phyloP scores from a whole-genome alignment of 495 filamentous ascomycete genomes.

The Daldinia bambusicola region DNA sequence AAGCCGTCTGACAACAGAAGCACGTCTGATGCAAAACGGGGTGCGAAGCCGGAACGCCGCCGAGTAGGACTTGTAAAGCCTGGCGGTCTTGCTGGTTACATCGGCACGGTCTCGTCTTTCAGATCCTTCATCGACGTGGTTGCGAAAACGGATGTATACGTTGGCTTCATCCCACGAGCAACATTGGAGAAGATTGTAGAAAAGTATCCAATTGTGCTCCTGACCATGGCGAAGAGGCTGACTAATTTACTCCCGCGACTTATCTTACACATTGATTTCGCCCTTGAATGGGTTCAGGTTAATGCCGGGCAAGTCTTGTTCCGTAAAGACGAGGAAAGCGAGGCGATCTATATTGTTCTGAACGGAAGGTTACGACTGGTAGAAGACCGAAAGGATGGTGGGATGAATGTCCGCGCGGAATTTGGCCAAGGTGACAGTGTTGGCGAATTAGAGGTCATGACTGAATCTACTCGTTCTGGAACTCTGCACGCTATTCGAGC shows the following conservation, averaged over 20 bases:
- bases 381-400: constrained; percentile 77
- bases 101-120: constrained; percentile 92
- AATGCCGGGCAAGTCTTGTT: constrained; percentile 94
- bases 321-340: constrained; percentile 93
- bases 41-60: constrained; percentile 49
- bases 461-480: constrained; percentile 86
- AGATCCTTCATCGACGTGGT: constrained; percentile 96
- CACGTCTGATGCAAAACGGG: constrained; percentile 32
- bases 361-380: constrained; percentile 89
- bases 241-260: constrained; percentile 90
- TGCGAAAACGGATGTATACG: constrained; percentile 98
- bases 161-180: constrained; percentile 88
- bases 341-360: constrained; percentile 97
- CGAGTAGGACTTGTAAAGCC: constrained; percentile 95
- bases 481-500: constrained; percentile 96
- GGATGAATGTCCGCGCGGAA: constrained; percentile 90
- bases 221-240: constrained; percentile 94
- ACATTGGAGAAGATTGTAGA: constrained; percentile 94
- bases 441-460: constrained; percentile 96
- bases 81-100: constrained; percentile 92
- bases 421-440: constrained; percentile 98
- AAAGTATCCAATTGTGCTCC: constrained; percentile 85
- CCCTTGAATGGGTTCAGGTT: constrained; percentile 97
- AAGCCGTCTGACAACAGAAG: constrained; percentile 29
- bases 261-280: constrained; percentile 97